Evolutionary conservation across 2,329 filamentous ascomycete genomes (phyloP).

Genomic region (Fusarium sororula): DNA sequence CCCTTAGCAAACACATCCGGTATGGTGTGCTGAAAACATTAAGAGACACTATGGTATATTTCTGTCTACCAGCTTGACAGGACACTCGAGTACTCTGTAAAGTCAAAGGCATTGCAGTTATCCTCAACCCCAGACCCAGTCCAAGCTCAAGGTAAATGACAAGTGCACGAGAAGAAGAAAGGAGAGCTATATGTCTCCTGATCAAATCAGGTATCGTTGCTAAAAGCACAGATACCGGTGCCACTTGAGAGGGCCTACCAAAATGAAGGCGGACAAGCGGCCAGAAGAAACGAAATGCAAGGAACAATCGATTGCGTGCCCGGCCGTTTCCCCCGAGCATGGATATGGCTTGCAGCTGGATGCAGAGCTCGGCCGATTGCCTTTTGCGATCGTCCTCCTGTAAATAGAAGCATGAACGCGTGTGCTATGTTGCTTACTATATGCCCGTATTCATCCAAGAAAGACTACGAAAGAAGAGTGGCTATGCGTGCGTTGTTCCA

Average conservation of each 20-base stretch:
- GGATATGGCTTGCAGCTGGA: constrained; percentile 23
- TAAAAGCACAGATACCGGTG: constrained; percentile 6
- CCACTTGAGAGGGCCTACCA: constrained; percentile 17
- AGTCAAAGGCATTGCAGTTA: background rate
- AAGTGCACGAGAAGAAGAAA: constrained; percentile 13
- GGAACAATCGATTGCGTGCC: constrained; percentile 32
- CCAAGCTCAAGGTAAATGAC: background rate
- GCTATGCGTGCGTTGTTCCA: constrained; percentile 7
- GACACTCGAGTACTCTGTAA: background rate
- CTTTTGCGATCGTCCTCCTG: constrained; percentile 12
- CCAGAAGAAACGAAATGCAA: constrained; percentile 26
- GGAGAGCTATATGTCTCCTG: constrained; percentile 31
- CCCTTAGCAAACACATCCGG: background rate
- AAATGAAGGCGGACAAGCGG: constrained; percentile 29
- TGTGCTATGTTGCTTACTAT: background rate
- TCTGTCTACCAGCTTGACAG: background rate
- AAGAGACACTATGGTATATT: background rate
- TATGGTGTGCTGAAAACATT: background rate
- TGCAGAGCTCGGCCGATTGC: constrained; percentile 17
- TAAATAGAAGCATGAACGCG: constrained; percentile 29
- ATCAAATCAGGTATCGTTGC: constrained; percentile 9
- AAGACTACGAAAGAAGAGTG: background rate
- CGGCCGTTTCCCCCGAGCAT: constrained; percentile 9
- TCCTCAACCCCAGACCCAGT: background rate
- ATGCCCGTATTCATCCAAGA: constrained; percentile 2